phyloP scores from a whole-genome alignment of 2,329 filamentous ascomycete genomes.

The Fusarium continuum region DNA sequence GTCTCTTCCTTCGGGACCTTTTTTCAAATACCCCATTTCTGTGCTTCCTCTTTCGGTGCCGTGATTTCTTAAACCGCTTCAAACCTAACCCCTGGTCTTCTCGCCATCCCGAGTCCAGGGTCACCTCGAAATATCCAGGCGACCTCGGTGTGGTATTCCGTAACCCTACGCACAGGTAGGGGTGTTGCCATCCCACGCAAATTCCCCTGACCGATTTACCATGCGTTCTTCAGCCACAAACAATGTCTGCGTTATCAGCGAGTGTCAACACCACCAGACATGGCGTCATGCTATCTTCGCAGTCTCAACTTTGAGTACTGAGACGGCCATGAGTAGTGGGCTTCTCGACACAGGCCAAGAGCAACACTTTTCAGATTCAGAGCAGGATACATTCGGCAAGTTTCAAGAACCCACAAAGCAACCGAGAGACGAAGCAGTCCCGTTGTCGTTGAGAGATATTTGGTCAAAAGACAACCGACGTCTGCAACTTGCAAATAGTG shows the following conservation, averaged over 20 bases:
- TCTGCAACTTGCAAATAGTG: conserved; percentile 6
- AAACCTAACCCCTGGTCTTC: conserved; percentile 8
- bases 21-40: not conserved
- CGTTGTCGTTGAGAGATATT: not conserved
- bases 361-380: not conserved
- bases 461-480: not conserved
- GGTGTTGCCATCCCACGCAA: conserved; percentile 35
- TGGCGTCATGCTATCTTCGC: conserved; percentile 1
- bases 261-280: not conserved
- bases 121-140: conserved; percentile 24
- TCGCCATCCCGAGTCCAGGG: conserved; percentile 22
- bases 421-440: conserved; percentile 4
- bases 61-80: conserved; percentile 2
- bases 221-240: conserved; percentile 13
- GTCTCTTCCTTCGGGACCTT: not conserved
- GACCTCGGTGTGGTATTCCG: conserved; percentile 35
- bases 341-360: not conserved
- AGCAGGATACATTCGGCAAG: not conserved
- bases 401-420: conserved; percentile 18
- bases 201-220: conserved; percentile 36
- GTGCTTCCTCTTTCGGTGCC: conserved; percentile 2
- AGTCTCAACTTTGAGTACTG: not conserved
- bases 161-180: conserved; percentile 31
- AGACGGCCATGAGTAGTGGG: not conserved
- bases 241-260: conserved; percentile 18